Evolutionary conservation across 371 early-diverging fungal genomes (phyloP), one percentile per base, ranked within the genome.

Genomic region (Polyrhizophydium stewartii): DNA sequence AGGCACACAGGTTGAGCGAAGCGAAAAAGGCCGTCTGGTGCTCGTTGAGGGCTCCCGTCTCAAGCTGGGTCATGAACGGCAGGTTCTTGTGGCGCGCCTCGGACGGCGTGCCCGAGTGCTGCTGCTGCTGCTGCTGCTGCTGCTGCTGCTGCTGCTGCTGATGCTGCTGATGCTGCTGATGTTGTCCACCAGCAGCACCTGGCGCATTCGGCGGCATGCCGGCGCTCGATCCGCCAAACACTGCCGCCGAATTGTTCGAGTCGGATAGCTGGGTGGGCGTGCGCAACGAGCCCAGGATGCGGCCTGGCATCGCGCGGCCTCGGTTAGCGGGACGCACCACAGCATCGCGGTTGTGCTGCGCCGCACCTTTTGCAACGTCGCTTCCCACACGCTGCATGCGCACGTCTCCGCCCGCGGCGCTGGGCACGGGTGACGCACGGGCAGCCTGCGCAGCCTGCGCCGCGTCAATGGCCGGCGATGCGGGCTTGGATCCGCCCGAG

Each of bases 231-330:
- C 19, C 7, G 12, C 61, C 45, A 32, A 25, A 9, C 13, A 35
- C n/a, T 32, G n/a, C 27, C 25, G 38, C 32, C 6, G 61, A 25
- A 33, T 56, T 28, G 31, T 66, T 67, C 0, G 68, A 66, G 47
- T 35, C 35, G 7, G 66, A 68, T 38, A 65, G 56, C 46, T 72
- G 72, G 5, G 68, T 59, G 9, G 61, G 55, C 21, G 68, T 68
- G 22, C 72, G 62, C 28, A 72, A 43, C 25, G 68, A 68, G 22
- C 72, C 72, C 35, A 71, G 65, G 7, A 71, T 60, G 19, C 71
- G 67, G 1, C 55, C 61, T 25, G n/a, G 32, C 38, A 31, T 17
- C 16, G 33, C 55, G 49, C 30, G 27, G 58, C 16, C 25, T 51
- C 17, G 51, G 51, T 21, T 27, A 22, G 24, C 17, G 27, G 51